Conservation (phyloP, 176 grass and related monocot species). For the Aegilops speltoides region DNA sequence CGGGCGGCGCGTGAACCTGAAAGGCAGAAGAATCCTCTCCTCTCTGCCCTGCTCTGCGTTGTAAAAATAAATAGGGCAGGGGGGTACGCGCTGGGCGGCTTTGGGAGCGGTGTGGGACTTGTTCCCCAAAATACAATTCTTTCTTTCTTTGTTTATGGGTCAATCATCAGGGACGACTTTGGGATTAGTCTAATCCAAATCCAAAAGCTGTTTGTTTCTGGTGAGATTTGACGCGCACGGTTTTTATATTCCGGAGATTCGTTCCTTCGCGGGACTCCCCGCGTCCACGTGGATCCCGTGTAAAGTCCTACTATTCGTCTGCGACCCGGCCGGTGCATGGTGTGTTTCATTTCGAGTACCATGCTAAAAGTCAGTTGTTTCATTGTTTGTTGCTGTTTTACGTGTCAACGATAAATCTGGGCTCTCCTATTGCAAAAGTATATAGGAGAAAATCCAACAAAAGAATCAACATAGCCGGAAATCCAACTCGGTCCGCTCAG, state of each 20-base stretch:
- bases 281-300: slow-evolving; percentile 19
- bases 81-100: neutral
- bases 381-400: too few relatives aligned
- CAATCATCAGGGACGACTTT: slow-evolving; percentile 35
- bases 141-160: neutral
- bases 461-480: too few relatives aligned
- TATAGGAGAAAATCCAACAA: too few relatives aligned
- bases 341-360: too few relatives aligned
- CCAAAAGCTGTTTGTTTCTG: neutral
- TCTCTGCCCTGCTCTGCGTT: neutral
- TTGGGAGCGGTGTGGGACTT: neutral
- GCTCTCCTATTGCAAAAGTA: too few relatives aligned
- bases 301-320: neutral
- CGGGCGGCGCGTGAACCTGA: too few relatives aligned
- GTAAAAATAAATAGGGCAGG: neutral
- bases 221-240: neutral
- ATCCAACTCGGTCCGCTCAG: too few relatives aligned
- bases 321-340: neutral
- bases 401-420: too few relatives aligned
- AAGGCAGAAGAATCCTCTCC: neutral
- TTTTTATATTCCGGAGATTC: neutral
- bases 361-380: too few relatives aligned
- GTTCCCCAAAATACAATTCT: too few relatives aligned
- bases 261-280: neutral
- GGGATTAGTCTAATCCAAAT: neutral